A percentile compares a stretch with the other conserved stretches of the same genome.
These are phyloP conservation scores for Penicillium vulpinum DNA, from an alignment of 2,329 filamentous ascomycete species.

Conservation along the genomic window DNA sequence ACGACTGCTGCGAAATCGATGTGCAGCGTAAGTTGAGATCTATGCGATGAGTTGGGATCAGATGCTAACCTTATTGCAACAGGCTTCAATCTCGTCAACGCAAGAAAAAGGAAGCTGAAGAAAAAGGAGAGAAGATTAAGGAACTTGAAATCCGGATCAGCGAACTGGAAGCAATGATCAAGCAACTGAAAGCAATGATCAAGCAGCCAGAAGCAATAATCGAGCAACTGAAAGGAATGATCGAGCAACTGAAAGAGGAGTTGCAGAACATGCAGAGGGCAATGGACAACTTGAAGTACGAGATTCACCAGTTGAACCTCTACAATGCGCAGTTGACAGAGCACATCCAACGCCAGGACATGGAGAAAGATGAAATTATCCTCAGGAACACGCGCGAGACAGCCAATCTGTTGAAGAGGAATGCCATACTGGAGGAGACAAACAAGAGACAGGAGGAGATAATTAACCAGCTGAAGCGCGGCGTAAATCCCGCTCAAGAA, in stretches of 20 bases:
- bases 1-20: slow-evolving; percentile 87
- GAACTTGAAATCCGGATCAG: no score
- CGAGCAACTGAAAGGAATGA: slow-evolving; percentile 56
- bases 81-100: slow-evolving; percentile 94
- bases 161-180: slow-evolving; percentile 60
- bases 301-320: slow-evolving; percentile 63
- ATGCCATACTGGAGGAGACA: no score
- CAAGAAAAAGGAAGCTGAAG: slow-evolving; percentile 95
- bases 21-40: slow-evolving; percentile 76
- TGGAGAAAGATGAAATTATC: slow-evolving; percentile 91
- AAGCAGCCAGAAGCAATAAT: not conserved
- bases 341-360: slow-evolving; percentile 72
- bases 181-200: slow-evolving; percentile 57
- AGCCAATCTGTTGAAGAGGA: slow-evolving; percentile 87
- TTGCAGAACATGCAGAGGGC: slow-evolving; percentile 67
- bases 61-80: not conserved
- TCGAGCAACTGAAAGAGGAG: not conserved
- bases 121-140: slow-evolving; percentile 14
- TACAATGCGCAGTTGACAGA: slow-evolving; percentile 74
- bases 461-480: slow-evolving; percentile 51
- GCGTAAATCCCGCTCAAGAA: slow-evolving; percentile 37
- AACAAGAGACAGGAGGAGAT: slow-evolving; percentile 72
- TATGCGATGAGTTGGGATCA: slow-evolving; percentile 3
- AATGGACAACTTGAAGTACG: slow-evolving; percentile 52
- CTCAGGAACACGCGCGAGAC: slow-evolving; percentile 86